Evolutionary conservation across 306 rosid genomes (phyloP), one percentile per base, ranked within the genome.

Genomic region (Potentilla sterilis): DNA sequence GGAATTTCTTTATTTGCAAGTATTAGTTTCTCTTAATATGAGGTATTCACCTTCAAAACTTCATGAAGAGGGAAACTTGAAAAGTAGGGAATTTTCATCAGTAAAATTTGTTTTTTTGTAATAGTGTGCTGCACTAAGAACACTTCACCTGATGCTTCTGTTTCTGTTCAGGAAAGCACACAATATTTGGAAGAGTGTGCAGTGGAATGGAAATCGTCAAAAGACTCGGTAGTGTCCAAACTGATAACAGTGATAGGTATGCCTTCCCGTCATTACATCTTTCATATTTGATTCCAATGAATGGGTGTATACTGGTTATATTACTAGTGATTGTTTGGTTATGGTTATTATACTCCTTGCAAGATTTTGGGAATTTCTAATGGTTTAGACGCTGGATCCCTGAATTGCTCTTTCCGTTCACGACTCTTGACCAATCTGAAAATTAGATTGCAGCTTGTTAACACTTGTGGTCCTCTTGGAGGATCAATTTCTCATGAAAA

Each of bases 201-300:
- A 68, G 32, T 63, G 99, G 99, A 74, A 95, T 95, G 99, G 98
- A 95, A 83, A 88, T 92, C 64, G 88, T 95, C 87, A 95, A 92
- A 85, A 88, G 97, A 81, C 99, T 95, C 75, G 97, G 97, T 76
- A 95, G 97, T 58, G 89, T 95, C 78, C 99, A 92, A 82, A 95
- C 99, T 55, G 99, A 95, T 83, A 95, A 87, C 85, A 95, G 63
- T 78, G 99, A 95, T 75, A 89, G 99, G 99, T 92, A 82, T 77
- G 81, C 78, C n/a, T 79, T 57, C 57, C 74, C 62, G 35, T 67
- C 44, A 52, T 69, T 24, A 8, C 66, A 16, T 34, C 28, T 37
- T 58, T 58, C 68, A 47, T 55, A 37, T 65, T 70, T 68, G 57
- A 41, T 67, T 72, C 40, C 3, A 19, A 61, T 74, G 43, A 44